Evolutionary conservation across 2,329 filamentous ascomycete species (phyloP).

Genomic region (Trichoderma guizhouense): DNA sequence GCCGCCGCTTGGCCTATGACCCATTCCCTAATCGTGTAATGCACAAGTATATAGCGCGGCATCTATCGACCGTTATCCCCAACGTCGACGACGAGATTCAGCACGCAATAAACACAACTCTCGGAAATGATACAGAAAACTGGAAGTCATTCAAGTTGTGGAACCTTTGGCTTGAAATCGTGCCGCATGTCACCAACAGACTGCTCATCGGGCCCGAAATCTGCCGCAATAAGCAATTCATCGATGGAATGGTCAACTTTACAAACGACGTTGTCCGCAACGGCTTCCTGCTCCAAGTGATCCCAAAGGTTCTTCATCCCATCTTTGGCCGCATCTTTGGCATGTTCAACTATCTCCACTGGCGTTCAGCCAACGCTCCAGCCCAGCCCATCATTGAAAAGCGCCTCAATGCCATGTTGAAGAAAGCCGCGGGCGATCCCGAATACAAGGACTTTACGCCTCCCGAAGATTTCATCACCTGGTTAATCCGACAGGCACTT

Average conservation of each 20-base stretch:
- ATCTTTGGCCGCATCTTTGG: conserved; percentile 45
- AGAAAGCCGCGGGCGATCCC: conserved; percentile 39
- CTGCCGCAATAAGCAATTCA: conserved; percentile 43
- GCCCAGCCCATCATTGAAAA: conserved; percentile 48
- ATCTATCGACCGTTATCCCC: conserved; percentile 38
- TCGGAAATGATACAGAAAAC: conserved; percentile 33
- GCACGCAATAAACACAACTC: conserved; percentile 33
- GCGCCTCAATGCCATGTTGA: conserved; percentile 45
- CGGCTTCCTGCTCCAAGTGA: conserved; percentile 42
- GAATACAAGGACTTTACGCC: conserved; percentile 40
- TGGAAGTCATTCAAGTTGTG: conserved; percentile 44
- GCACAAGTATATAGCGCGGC: conserved; percentile 43
- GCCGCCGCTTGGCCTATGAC: conserved; percentile 32
- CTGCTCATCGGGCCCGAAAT: conserved; percentile 39
- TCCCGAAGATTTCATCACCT: conserved; percentile 56
- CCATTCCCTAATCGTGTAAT: conserved; percentile 41
- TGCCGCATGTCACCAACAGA: conserved; percentile 43
- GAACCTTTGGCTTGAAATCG: conserved; percentile 42
- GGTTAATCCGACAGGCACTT: conserved; percentile 51
- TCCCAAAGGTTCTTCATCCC: conserved; percentile 48
- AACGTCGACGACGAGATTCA: conserved; percentile 41
- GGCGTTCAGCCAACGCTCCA: conserved; percentile 39
- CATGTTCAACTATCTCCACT: conserved; percentile 46
- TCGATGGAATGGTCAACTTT: conserved; percentile 47
- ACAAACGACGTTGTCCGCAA: conserved; percentile 48